A percentile compares a stretch with the other conserved stretches of the same genome.
These are phyloP conservation scores for Phascolomyces articulosus DNA, from an alignment of 371 early-diverging fungal genomes.

Conservation along the genomic window DNA sequence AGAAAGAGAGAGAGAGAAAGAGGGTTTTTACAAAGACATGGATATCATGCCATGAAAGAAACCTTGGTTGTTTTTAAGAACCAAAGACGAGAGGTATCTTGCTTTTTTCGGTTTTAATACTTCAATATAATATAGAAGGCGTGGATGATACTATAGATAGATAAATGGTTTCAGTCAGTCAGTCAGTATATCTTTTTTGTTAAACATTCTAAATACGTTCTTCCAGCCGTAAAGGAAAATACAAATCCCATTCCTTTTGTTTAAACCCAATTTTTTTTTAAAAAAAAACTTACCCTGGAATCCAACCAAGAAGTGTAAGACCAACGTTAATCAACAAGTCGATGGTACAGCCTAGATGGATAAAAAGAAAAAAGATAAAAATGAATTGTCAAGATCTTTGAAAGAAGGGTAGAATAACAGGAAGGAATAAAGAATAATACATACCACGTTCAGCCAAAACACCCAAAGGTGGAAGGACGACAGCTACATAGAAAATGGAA, in stretches of 20 bases:
- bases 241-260: neutral
- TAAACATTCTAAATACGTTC: neutral
- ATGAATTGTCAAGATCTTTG: neutral
- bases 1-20: too few species aligned
- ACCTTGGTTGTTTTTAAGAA: too few species aligned
- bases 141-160: slow-evolving; percentile 8
- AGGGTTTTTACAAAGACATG: too few species aligned
- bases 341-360: slow-evolving; percentile 60
- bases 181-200: too few species aligned
- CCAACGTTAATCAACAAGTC: slow-evolving; percentile 79
- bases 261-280: slow-evolving; percentile 11
- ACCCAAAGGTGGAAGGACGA: slow-evolving; percentile 71
- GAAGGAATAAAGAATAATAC: neutral
- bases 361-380: neutral
- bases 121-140: slow-evolving; percentile 20
- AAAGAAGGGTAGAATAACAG: neutral
- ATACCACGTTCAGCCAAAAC: slow-evolving; percentile 49
- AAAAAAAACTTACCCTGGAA: slow-evolving; percentile 60
- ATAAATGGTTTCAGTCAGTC: too few species aligned
- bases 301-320: slow-evolving; percentile 76
- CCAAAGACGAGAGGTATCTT: too few species aligned
- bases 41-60: too few species aligned
- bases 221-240: neutral
- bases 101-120: neutral
- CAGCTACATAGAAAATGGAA: slow-evolving; percentile 39